Conservation (phyloP, 495 filamentous ascomycete genomes). For the Xanthoparmelia taractica region DNA sequence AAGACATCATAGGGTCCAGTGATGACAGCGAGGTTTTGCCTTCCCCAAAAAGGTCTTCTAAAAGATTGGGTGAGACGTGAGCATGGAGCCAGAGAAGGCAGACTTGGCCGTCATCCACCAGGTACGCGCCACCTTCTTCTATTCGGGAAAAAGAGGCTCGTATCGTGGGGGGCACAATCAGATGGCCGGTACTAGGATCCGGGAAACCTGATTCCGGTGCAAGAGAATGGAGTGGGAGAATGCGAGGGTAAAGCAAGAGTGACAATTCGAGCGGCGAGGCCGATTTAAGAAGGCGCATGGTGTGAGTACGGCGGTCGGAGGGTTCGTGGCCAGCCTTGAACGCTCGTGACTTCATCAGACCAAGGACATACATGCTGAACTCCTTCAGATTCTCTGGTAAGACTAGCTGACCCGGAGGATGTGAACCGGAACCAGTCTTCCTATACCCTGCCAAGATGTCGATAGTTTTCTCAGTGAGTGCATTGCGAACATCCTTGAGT, state of each 20-base stretch:
- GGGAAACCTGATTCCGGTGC: constrained; percentile 71
- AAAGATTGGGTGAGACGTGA: constrained; percentile 67
- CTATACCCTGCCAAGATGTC: constrained; percentile 91
- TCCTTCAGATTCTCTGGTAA: constrained; percentile 95
- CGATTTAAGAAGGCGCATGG: constrained; percentile 79
- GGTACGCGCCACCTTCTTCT: constrained; percentile 91
- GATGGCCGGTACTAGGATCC: constrained; percentile 70
- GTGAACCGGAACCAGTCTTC: constrained; percentile 76
- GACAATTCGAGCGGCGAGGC: constrained; percentile 81
- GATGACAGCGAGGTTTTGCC: constrained; percentile 60
- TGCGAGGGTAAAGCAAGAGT: constrained; percentile 90
- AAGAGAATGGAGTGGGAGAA: constrained; percentile 86
- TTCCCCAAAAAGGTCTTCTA: constrained; percentile 84
- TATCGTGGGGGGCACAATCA: constrained; percentile 57
- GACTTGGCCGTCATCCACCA: constrained; percentile 94
- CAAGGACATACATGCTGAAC: constrained; percentile 95
- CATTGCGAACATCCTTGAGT: constrained; percentile 80
- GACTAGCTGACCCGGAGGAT: constrained; percentile 88
- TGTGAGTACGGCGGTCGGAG: constrained; percentile 84
- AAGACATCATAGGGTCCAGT: constrained; percentile 69
- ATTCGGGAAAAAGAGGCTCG: constrained; percentile 87
- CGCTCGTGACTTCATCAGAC: constrained; percentile 80
- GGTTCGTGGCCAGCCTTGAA: constrained; percentile 88
- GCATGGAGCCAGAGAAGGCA: constrained; percentile 84
- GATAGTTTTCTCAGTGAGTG: constrained; percentile 83